phyloP scores from a whole-genome alignment of 2,329 filamentous ascomycete genomes.

The Xylaria polymorpha region DNA sequence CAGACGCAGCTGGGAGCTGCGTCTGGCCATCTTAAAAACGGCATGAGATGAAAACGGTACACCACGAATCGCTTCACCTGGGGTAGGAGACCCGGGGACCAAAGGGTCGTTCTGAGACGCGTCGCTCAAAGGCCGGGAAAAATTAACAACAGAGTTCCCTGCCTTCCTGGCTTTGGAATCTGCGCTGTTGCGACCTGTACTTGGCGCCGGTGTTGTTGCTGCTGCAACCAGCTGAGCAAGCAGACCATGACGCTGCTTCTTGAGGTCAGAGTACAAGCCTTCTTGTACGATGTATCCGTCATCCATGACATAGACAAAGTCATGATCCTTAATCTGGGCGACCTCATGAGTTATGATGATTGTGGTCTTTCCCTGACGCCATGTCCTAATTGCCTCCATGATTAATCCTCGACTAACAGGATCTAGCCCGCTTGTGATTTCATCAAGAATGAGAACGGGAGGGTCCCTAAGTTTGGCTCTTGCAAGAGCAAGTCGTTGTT shows the following conservation, averaged over 20 bases:
- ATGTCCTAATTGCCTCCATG: constrained; percentile 79
- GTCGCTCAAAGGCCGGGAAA: constrained; percentile 39
- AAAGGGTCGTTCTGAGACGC: constrained; percentile 32
- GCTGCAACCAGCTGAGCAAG: constrained; percentile 59
- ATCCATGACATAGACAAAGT: constrained; percentile 86
- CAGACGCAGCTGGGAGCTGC: constrained; percentile 27
- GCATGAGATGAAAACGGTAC: constrained; percentile 35
- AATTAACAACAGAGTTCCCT: constrained; percentile 34
- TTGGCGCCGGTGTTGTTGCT: constrained; percentile 30
- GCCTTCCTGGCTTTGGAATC: constrained; percentile 9
- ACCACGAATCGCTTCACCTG: constrained; percentile 35
- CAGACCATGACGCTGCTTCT: constrained; percentile 54
- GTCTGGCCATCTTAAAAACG: constrained; percentile 34
- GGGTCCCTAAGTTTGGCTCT: constrained; percentile 81
- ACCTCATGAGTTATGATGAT: constrained; percentile 95
- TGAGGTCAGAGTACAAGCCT: constrained; percentile 70
- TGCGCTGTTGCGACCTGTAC: neutral
- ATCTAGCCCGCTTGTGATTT: constrained; percentile 88
- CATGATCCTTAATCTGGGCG: constrained; percentile 75
- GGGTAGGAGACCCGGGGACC: constrained; percentile 34
- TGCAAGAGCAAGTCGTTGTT: constrained; percentile 83
- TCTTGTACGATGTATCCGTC: constrained; percentile 74
- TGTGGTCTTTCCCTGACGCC: constrained; percentile 85
- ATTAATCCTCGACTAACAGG: constrained; percentile 74
- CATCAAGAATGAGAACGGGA: constrained; percentile 85